Conservation (phyloP, 1,139 yeast genomes). For the Pichia sp. region DNA sequence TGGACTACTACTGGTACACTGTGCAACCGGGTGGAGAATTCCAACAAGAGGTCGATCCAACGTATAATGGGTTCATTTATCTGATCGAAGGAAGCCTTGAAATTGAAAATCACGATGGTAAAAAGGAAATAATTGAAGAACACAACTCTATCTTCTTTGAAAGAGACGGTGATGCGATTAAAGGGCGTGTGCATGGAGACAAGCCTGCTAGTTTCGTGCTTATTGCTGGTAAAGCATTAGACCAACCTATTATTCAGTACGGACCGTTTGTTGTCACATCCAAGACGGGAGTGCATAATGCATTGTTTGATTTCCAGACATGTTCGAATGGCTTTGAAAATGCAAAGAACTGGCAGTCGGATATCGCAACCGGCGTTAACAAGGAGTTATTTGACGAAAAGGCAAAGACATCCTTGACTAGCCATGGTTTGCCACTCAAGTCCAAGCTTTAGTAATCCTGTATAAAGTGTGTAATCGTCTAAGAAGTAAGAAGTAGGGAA, state of each 20-base stretch:
- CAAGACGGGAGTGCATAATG: conserved; percentile 60
- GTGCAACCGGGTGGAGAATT: conserved; percentile 70
- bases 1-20: conserved; percentile 68
- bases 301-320: conserved; percentile 66
- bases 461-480: no score
- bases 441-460: neutral
- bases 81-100: conserved; percentile 57
- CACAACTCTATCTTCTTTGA: conserved; percentile 63
- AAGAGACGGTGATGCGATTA: conserved; percentile 58
- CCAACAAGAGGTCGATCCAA: conserved; percentile 57
- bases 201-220: conserved; percentile 55
- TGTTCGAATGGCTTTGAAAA: conserved; percentile 55
- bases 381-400: conserved; percentile 24
- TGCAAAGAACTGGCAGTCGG: conserved; percentile 64
- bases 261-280: conserved; percentile 87
- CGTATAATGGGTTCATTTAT: conserved; percentile 74
- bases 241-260: conserved; percentile 80
- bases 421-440: conserved; percentile 9
- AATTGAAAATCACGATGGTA: conserved; percentile 42
- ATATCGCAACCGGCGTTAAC: conserved; percentile 61
- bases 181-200: conserved; percentile 46
- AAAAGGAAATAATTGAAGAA: conserved; percentile 35
- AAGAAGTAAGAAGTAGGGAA: no score
- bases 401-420: conserved; percentile 17
- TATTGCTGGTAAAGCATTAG: conserved; percentile 73